Evolutionary conservation across 31 red algal genomes (phyloP).

Genomic region (Asparagopsis taxiformis): DNA sequence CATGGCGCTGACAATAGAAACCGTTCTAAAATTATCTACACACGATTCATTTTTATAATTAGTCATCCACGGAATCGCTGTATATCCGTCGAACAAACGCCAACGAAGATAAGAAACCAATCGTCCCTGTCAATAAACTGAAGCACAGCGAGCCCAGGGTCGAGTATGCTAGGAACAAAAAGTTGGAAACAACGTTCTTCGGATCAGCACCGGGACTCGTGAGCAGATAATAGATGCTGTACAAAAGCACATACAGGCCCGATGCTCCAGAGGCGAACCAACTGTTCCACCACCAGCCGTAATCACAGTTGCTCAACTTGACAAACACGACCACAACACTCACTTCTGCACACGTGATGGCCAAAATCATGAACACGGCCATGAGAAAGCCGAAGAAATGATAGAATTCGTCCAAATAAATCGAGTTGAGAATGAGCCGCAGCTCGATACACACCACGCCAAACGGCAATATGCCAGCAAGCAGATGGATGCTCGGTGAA

Average conservation of each 20-base stretch:
- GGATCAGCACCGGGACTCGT: conserved; percentile 70
- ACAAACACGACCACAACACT: conserved; percentile 87
- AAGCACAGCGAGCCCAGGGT: conserved; percentile 65
- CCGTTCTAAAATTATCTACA: too few relatives aligned
- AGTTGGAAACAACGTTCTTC: conserved; percentile 72
- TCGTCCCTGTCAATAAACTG: conserved; percentile 66
- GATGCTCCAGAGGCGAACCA: conserved; percentile 74
- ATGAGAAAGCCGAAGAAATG: conserved; percentile 90
- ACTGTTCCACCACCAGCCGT: conserved; percentile 84
- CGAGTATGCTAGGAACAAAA: conserved; percentile 85
- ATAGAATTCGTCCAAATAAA: conserved; percentile 81
- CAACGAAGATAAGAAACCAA: conserved; percentile 77
- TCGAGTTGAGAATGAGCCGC: conserved; percentile 79
- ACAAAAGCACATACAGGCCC: conserved; percentile 88
- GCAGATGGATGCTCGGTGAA: conserved; percentile 46
- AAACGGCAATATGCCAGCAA: conserved; percentile 86
- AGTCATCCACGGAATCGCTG: conserved; percentile 64
- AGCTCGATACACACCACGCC: conserved; percentile 89
- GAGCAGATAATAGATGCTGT: conserved; percentile 76
- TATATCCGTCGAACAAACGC: conserved; percentile 92
- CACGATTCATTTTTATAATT: too few relatives aligned
- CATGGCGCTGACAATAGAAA: too few relatives aligned
- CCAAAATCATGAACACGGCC: conserved; percentile 64
- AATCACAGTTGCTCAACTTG: conserved; percentile 82
- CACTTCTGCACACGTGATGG: conserved; percentile 83